Evolutionary conservation across 2,329 filamentous ascomycete species (phyloP), one percentile per base, ranked within the genome.

Genomic region (Hirsutella rhossiliensis): DNA sequence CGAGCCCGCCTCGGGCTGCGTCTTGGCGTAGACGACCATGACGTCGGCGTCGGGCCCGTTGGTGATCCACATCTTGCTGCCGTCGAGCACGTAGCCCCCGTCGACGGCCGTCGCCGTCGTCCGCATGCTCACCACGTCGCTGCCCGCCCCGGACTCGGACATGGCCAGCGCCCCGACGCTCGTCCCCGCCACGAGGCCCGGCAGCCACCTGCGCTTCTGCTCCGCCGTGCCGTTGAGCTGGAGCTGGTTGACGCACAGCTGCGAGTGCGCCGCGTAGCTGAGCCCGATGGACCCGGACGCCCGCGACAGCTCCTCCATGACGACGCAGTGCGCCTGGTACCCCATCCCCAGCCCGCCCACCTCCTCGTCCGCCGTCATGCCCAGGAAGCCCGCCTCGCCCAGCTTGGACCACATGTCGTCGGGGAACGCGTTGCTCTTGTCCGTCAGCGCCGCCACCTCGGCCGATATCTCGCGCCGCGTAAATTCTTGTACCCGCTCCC

Each of bases 51-150:
- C 89, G 1, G 90, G 90, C 5, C 90, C 87, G 64, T 98, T 98
- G 49, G 90, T 98, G 61, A 98, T 98, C 90, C 90, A 98, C 90
- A 97, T 96, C 73, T 98, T 96, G 48, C 82, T 86, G 29, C 89
- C 90, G 57, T 89, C 87, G 44, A 98, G 69, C 18, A 89, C 49
- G 62, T 84, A 96, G 27, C 90, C 90, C 31, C 88, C 89, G 55
- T 92, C 84, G 11, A 87, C 84, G 50, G 77, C 72, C 60, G 78
- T 84, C 0, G 89, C 90, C 3, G 78, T 82, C 38, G 82, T 94
- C 61, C 89, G 87, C 90, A 97, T 97, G 64, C 84, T 86, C 27
- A 98, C 89, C 4, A 98, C 90, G 65, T 98, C 90, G 53, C 83
- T 89, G 13, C 90, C 90, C 1, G 90, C 82, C 7, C 84, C 86